Evolutionary conservation across 2,329 filamentous ascomycete species (phyloP).

Genomic region (Colletotrichum higginsianum): DNA sequence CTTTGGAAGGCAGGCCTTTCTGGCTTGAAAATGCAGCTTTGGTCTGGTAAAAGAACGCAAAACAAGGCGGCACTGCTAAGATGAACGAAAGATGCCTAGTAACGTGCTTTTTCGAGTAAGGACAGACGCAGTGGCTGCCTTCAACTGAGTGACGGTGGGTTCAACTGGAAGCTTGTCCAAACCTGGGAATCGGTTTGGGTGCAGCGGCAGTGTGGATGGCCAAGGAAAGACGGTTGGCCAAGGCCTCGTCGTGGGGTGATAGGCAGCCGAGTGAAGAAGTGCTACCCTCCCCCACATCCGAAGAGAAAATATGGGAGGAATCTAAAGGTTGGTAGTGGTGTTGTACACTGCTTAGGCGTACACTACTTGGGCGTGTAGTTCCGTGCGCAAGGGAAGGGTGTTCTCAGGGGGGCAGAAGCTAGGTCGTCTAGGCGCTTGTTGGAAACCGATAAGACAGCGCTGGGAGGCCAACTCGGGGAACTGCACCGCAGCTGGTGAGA

Average conservation of each 20-base stretch:
- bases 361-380: not conserved
- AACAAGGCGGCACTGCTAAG: not conserved
- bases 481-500: slow-evolving; percentile 8
- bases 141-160: slow-evolving; percentile 19
- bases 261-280: not conserved
- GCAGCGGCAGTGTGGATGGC: not conserved
- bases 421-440: slow-evolving; percentile 27
- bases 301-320: slow-evolving; percentile 20
- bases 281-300: slow-evolving; percentile 16
- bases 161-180: slow-evolving; percentile 11
- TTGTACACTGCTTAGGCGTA: not conserved
- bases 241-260: not conserved
- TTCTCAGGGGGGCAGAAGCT: slow-evolving; percentile 10
- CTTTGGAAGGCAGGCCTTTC: not conserved
- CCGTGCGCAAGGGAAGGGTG: not conserved
- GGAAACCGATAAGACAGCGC: slow-evolving; percentile 4
- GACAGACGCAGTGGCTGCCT: not conserved
- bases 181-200: not conserved
- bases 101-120: slow-evolving; percentile 28
- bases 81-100: slow-evolving; percentile 5
- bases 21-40: not conserved
- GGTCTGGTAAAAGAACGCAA: not conserved
- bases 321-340: not conserved
- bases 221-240: slow-evolving; percentile 17
- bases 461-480: slow-evolving; percentile 8